Conservation (phyloP, 768 basidiomycete genomes). For the Phanerochaete sordida region DNA sequence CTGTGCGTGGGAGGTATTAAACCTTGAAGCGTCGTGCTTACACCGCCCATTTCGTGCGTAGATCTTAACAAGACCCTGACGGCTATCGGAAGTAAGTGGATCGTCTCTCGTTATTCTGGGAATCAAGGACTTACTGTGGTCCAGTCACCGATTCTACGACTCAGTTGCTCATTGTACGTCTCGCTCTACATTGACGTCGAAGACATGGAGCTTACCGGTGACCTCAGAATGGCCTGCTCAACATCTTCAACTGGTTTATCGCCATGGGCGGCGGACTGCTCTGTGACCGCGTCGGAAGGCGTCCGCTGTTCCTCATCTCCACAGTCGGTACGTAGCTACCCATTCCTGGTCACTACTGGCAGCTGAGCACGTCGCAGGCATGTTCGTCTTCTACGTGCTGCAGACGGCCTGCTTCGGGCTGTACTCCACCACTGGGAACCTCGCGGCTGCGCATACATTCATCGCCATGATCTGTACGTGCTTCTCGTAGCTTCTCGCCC, state of each 20-base stretch:
- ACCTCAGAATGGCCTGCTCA: constrained; percentile 47
- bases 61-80: constrained; percentile 53
- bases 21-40: background rate
- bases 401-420: constrained; percentile 35
- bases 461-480: constrained; percentile 43
- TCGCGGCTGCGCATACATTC: constrained; percentile 36
- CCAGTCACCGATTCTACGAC: constrained; percentile 41
- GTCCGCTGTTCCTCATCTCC: constrained; percentile 47
- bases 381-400: constrained; percentile 36
- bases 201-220: background rate
- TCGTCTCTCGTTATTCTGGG: background rate
- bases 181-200: background rate
- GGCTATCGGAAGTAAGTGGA: constrained; percentile 42
- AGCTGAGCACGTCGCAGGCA: constrained; percentile 23
- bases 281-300: constrained; percentile 47
- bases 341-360: background rate
- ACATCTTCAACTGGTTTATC: constrained; percentile 53
- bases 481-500: background rate
- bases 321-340: constrained; percentile 32
- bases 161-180: constrained; percentile 38
- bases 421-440: constrained; percentile 24
- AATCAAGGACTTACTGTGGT: background rate
- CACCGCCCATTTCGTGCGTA: background rate
- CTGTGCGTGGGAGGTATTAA: constrained; percentile 16
- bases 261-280: constrained; percentile 47